Evolutionary conservation across 352 stramenopile genomes (phyloP).

Genomic region (Pythium myriotylum): DNA sequence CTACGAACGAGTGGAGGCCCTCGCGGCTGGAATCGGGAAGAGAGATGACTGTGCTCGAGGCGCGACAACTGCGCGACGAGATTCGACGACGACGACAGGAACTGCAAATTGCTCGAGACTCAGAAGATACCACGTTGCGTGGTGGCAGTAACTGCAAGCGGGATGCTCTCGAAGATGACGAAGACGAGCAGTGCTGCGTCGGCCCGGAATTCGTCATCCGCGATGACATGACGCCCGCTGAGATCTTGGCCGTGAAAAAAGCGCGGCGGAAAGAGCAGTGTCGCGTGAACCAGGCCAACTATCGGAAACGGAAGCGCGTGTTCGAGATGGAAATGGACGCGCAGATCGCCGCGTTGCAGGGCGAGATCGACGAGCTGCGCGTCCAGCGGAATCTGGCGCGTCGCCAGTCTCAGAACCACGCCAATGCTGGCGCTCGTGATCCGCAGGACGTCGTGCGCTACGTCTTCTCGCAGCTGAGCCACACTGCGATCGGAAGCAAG

Average conservation of each 20-base stretch:
- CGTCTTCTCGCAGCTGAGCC: neutral
- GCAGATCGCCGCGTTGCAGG: slow-evolving; percentile 39
- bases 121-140: too few relatives aligned
- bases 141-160: neutral
- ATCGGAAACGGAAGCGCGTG: slow-evolving; percentile 55
- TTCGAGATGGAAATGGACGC: slow-evolving; percentile 37
- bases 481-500: neutral
- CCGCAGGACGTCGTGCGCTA: slow-evolving; percentile 2
- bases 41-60: too few relatives aligned
- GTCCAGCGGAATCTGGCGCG: neutral
- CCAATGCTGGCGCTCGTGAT: neutral
- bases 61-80: too few relatives aligned
- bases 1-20: too few relatives aligned
- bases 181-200: neutral
- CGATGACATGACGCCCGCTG: slow-evolving; percentile 4
- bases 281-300: slow-evolving; percentile 65
- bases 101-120: too few relatives aligned
- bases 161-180: slow-evolving; percentile 1
- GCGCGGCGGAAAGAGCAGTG: slow-evolving; percentile 57
- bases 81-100: too few relatives aligned
- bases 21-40: too few relatives aligned
- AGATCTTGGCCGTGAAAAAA: slow-evolving; percentile 32
- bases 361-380: slow-evolving; percentile 40
- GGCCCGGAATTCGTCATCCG: slow-evolving; percentile 4
- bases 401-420: neutral